Evolutionary conservation across 768 basidiomycete species (phyloP).

Genomic region (Tremella mesenterica): DNA sequence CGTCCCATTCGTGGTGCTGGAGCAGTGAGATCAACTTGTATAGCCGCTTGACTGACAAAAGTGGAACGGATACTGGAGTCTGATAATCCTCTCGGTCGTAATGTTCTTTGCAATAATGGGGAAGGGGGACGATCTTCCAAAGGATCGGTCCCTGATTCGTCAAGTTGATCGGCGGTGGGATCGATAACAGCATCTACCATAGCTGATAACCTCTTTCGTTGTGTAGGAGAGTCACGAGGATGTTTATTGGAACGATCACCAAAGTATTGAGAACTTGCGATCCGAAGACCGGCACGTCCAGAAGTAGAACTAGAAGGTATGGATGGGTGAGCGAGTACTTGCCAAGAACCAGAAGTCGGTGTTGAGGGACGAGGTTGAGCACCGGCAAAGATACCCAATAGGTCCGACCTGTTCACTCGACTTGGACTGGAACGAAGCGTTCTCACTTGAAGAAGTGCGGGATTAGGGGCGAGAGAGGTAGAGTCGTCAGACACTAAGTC

Average conservation of each 20-base stretch:
- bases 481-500: neutral
- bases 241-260: slow-evolving; percentile 19
- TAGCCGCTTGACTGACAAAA: slow-evolving; percentile 51
- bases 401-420: slow-evolving; percentile 33
- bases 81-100: slow-evolving; percentile 69
- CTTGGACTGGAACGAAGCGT: slow-evolving; percentile 29
- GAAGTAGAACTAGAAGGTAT: slow-evolving; percentile 4
- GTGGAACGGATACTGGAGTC: slow-evolving; percentile 89
- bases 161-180: slow-evolving; percentile 39
- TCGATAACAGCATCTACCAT: slow-evolving; percentile 68
- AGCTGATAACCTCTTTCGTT: slow-evolving; percentile 26
- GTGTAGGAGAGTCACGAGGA: slow-evolving; percentile 11
- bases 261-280: slow-evolving; percentile 32
- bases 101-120: slow-evolving; percentile 55
- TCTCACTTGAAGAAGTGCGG: slow-evolving; percentile 5
- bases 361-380: slow-evolving; percentile 53
- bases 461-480: slow-evolving; percentile 9
- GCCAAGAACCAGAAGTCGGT: slow-evolving; percentile 58
- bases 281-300: slow-evolving; percentile 12
- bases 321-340: slow-evolving; percentile 49
- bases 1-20: neutral
- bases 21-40: neutral
- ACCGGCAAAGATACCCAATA: slow-evolving; percentile 90
- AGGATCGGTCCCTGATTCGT: slow-evolving; percentile 22
- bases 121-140: slow-evolving; percentile 28